A percentile compares a stretch with the other conserved stretches of the same genome.
Conservation (phyloP, 1,139 yeast species). For the Pichia sorboxylosa region DNA sequence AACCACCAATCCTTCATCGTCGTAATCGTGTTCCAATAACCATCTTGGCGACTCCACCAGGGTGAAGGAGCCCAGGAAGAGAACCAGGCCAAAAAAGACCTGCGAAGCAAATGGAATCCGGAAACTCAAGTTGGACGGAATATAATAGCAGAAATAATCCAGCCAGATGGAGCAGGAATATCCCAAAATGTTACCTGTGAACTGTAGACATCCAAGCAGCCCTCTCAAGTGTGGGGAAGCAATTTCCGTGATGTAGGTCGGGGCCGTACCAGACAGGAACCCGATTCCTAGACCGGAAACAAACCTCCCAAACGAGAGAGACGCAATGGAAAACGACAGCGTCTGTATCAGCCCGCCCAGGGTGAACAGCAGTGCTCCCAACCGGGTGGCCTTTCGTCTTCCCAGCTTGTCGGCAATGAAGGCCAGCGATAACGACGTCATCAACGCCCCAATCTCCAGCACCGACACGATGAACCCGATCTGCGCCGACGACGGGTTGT, state of each 20-base stretch:
- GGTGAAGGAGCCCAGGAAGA: slow-evolving; percentile 61
- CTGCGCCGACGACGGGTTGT: slow-evolving; percentile 55
- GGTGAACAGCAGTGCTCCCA: slow-evolving; percentile 72
- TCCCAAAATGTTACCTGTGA: slow-evolving; percentile 83
- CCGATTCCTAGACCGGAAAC: slow-evolving; percentile 87
- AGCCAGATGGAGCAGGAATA: slow-evolving; percentile 86
- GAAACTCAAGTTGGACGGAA: slow-evolving; percentile 55
- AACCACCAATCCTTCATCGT: slow-evolving; percentile 76
- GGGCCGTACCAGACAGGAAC: slow-evolving; percentile 84
- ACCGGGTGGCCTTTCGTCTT: slow-evolving; percentile 66
- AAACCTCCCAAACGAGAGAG: slow-evolving; percentile 62
- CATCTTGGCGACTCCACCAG: slow-evolving; percentile 87
- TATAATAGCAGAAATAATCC: slow-evolving; percentile 65
- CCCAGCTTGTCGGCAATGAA: slow-evolving; percentile 67
- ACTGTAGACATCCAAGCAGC: slow-evolving; percentile 79
- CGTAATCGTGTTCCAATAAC: slow-evolving; percentile 80
- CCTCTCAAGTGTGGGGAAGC: slow-evolving; percentile 87
- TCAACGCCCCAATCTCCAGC: slow-evolving; percentile 71
- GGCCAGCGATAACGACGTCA: slow-evolving; percentile 69
- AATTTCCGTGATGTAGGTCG: slow-evolving; percentile 85
- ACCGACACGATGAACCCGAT: slow-evolving; percentile 80
- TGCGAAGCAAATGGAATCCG: slow-evolving; percentile 70
- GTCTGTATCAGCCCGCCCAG: slow-evolving; percentile 75
- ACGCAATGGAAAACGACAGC: slow-evolving; percentile 33
- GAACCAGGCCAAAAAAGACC: slow-evolving; percentile 57